Conservation (phyloP, 1,139 yeast genomes). For the Geotrichum europaeum region DNA sequence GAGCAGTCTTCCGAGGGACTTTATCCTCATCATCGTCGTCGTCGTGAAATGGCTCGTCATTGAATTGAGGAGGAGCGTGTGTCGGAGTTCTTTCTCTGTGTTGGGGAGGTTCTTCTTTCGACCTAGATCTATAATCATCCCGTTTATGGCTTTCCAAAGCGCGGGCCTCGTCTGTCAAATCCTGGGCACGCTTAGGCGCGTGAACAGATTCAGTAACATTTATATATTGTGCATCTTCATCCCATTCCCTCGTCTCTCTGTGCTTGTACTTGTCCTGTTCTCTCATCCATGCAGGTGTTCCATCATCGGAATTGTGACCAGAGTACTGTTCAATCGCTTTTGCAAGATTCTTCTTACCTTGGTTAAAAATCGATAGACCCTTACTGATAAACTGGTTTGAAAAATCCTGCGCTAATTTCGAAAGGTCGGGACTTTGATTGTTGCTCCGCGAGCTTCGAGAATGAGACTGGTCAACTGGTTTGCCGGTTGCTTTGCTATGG, state of each 20-base stretch:
- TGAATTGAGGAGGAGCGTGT: neutral
- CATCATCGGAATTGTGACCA: slow-evolving; percentile 35
- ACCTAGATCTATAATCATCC: slow-evolving; percentile 2
- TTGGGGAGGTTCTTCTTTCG: neutral
- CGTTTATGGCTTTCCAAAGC: slow-evolving; percentile 13
- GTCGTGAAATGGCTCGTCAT: slow-evolving; percentile 9
- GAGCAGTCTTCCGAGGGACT: neutral
- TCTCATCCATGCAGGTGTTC: slow-evolving; percentile 78
- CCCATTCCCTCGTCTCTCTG: slow-evolving; percentile 12
- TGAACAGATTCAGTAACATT: slow-evolving; percentile 5
- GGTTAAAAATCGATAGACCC: slow-evolving; percentile 56
- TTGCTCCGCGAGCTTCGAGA: slow-evolving; percentile 9
- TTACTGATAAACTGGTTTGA: slow-evolving; percentile 57
- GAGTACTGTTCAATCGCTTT: slow-evolving; percentile 59
- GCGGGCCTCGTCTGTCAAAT: slow-evolving; percentile 17
- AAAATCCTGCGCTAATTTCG: slow-evolving; percentile 51
- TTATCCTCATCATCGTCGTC: slow-evolving; percentile 11
- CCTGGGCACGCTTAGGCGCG: neutral
- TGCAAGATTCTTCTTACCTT: slow-evolving; percentile 56
- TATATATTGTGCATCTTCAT: slow-evolving; percentile 21
- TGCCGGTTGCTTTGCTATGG: slow-evolving; percentile 36
- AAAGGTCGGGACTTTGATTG: slow-evolving; percentile 30
- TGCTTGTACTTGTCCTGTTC: slow-evolving; percentile 35
- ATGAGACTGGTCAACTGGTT: slow-evolving; percentile 14
- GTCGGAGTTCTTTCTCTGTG: neutral